A percentile compares a stretch with the other conserved stretches of the same genome.
Conservation (phyloP, 192 early-diverging fungal genomes). For the Spizellomyces punctatus region DNA sequence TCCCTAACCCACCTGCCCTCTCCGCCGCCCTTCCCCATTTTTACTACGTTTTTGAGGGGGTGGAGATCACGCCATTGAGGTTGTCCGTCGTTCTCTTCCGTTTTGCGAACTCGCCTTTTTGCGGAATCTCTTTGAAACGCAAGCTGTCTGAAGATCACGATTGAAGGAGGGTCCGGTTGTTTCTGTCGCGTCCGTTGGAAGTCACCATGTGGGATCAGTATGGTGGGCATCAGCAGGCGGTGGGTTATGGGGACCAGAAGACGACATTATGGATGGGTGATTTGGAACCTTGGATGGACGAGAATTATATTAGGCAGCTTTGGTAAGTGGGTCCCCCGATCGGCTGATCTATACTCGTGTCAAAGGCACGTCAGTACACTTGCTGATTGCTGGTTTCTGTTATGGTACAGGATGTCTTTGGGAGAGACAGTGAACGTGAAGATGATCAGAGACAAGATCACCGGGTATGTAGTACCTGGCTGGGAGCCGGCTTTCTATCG, state of each 20-base stretch:
- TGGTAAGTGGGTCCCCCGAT: slow-evolving; percentile 60
- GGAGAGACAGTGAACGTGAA: slow-evolving; percentile 91
- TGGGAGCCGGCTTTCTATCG: background rate
- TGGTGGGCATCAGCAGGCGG: background rate
- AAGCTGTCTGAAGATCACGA: no score
- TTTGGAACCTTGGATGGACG: slow-evolving; percentile 98
- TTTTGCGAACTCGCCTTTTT: no score
- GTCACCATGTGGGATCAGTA: background rate
- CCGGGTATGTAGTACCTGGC: slow-evolving; percentile 56
- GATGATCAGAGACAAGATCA: slow-evolving; percentile 90
- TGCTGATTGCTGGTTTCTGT: background rate
- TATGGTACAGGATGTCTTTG: slow-evolving; percentile 40
- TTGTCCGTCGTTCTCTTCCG: no score
- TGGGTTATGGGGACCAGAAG: slow-evolving; percentile 11
- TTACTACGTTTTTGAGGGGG: no score
- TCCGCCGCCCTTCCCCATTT: no score
- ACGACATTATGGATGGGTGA: slow-evolving; percentile 86
- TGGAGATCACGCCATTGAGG: no score
- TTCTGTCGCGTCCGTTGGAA: no score
- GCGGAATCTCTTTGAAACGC: no score
- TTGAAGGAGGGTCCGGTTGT: no score
- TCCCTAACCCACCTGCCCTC: no score
- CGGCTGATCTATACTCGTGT: background rate
- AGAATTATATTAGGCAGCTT: slow-evolving; percentile 80
- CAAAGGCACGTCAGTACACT: background rate